These are phyloP conservation scores for Fonsecaea multimorphosa DNA, from an alignment of 2,329 filamentous ascomycete species.

Conservation along the genomic window DNA sequence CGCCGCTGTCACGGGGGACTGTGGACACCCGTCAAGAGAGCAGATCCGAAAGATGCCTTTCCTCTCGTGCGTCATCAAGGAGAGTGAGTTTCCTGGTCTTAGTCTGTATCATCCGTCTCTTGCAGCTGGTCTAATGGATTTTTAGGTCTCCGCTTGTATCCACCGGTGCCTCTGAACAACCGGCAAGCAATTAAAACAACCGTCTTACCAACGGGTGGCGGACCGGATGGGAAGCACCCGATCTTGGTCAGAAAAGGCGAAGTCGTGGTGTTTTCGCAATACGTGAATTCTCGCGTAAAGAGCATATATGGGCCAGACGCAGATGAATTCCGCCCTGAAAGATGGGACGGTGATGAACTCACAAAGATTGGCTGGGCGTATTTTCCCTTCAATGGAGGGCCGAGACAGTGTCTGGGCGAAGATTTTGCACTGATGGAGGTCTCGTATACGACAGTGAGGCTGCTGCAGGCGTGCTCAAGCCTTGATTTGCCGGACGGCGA, in stretches of 20 bases:
- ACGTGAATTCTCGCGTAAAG: slow-evolving; percentile 56
- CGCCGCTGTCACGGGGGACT: slow-evolving; percentile 35
- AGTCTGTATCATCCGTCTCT: slow-evolving; percentile 5
- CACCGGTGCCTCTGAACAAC: slow-evolving; percentile 79
- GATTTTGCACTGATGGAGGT: slow-evolving; percentile 41
- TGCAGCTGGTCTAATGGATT: slow-evolving; percentile 53
- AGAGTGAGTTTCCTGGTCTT: slow-evolving; percentile 36
- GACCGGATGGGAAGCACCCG: slow-evolving; percentile 51
- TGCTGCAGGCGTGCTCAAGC: slow-evolving; percentile 38
- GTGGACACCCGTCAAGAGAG: slow-evolving; percentile 50
- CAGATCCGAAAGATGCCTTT: slow-evolving; percentile 44
- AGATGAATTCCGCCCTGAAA: slow-evolving; percentile 55
- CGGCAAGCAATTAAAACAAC: slow-evolving; percentile 74
- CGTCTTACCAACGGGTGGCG: slow-evolving; percentile 69
- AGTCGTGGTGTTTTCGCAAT: slow-evolving; percentile 41
- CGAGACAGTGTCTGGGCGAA: slow-evolving; percentile 42
- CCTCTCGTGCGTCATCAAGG: slow-evolving; percentile 59
- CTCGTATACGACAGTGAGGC: slow-evolving; percentile 37
- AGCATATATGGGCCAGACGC: slow-evolving; percentile 52
- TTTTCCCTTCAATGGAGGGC: slow-evolving; percentile 42
- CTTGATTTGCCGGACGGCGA: slow-evolving; percentile 18
- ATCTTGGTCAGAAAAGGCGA: slow-evolving; percentile 55
- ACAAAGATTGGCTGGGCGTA: slow-evolving; percentile 45
- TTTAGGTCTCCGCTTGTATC: slow-evolving; percentile 80
- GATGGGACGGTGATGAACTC: slow-evolving; percentile 52